These are phyloP conservation scores for Pholiota microspora DNA, from an alignment of 768 basidiomycete species.

Conservation along the genomic window DNA sequence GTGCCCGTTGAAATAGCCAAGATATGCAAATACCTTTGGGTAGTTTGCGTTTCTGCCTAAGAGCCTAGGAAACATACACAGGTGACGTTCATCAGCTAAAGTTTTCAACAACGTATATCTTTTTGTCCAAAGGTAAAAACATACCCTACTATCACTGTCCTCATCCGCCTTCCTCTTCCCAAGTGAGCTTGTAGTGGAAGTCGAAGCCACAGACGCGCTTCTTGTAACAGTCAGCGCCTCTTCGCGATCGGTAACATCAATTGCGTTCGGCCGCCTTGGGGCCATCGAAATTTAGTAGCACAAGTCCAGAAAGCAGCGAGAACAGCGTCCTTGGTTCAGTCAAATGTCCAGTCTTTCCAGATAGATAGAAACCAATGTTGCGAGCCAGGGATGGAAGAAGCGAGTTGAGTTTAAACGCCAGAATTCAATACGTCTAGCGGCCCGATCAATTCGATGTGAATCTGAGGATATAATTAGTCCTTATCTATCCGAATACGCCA, in stretches of 20 bases:
- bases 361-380: not conserved
- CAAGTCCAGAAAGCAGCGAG: too few relatives aligned
- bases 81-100: too few relatives aligned
- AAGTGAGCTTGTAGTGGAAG: slow-evolving; percentile 13
- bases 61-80: not conserved
- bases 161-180: slow-evolving; percentile 20
- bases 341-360: not conserved
- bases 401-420: too few relatives aligned
- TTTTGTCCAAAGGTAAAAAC: not conserved
- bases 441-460: too few relatives aligned
- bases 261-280: slow-evolving; percentile 33
- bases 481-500: too few relatives aligned
- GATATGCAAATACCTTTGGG: not conserved
- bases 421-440: too few relatives aligned
- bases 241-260: slow-evolving; percentile 51
- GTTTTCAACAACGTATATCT: too few relatives aligned
- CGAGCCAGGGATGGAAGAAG: too few relatives aligned
- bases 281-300: not conserved
- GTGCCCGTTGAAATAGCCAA: too few relatives aligned
- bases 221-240: slow-evolving; percentile 19
- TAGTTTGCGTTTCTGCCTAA: not conserved
- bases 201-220: slow-evolving; percentile 13
- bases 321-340: too few relatives aligned
- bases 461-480: too few relatives aligned
- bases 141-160: slow-evolving; percentile 18